A percentile compares a stretch with the other conserved stretches of the same genome.
Conservation (phyloP, 805 yeast genomes). For the Cephaloascus fragrans region DNA sequence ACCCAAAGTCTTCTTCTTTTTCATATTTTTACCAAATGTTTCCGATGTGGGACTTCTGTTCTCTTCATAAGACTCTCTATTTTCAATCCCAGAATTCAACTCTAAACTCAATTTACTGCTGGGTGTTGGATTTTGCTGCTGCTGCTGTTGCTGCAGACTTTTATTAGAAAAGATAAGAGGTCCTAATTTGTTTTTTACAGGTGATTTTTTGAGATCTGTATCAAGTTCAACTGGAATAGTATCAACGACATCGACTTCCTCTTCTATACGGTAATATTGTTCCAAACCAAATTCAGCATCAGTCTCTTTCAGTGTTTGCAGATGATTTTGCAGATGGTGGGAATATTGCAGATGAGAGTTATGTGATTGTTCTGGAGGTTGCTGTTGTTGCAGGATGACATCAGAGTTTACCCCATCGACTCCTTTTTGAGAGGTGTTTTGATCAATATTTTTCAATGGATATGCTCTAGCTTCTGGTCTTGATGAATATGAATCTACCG, state of each 20-base stretch:
- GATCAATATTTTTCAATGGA: neutral
- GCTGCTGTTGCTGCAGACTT: neutral
- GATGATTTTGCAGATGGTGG: too few species aligned
- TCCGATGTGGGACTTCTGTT: neutral
- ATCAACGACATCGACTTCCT: neutral
- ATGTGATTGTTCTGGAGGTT: too few species aligned
- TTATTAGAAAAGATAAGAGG: neutral
- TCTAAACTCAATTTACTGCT: neutral
- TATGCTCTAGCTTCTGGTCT: neutral
- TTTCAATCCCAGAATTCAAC: neutral
- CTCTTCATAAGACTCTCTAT: neutral
- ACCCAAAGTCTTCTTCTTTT: neutral
- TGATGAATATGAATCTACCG: neutral
- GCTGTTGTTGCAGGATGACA: too few species aligned
- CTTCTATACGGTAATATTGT: neutral
- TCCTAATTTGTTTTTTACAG: neutral
- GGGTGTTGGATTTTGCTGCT: neutral
- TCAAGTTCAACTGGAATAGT: neutral
- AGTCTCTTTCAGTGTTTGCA: too few species aligned
- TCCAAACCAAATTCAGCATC: neutral
- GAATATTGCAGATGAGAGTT: too few species aligned
- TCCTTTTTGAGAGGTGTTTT: neutral
- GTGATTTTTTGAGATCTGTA: neutral
- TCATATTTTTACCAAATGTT: neutral
- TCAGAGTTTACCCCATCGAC: too few species aligned